Base-by-base conservation (phyloP, 2,329 filamentous ascomycete genomes). In the Aureobasidium namibiae region DNA sequence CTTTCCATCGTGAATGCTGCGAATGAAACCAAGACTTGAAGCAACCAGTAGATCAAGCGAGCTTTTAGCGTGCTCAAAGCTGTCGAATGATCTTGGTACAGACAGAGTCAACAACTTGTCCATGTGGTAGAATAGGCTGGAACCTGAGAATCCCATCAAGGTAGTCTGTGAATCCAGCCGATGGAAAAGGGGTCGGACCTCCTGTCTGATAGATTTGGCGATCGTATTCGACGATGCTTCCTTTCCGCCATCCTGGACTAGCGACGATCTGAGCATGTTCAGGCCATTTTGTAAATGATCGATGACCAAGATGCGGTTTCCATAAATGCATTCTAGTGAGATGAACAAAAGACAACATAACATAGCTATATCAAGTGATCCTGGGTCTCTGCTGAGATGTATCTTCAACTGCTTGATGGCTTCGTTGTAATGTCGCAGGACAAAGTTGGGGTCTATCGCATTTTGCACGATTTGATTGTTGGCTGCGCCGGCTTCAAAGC, bases 241-340 rank as follows among this genome's bases (percentile, higher is more conserved):
- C 11, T 24, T 34, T 18, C 26, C 29, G 18, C 14, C 2, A 3
- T 45, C 52, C 54, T 50, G 23, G 8, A 16, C 9, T 5, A 48
- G 31, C 16, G 38, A 24, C n/a, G 36, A 33, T 33, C 38, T 45
- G 56, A 62, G 45, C n/a, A 62, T 63, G 24, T 66, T 62, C 26
- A 72, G 67, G 3, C 69, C 69, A 49, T 69, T 68, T 21, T 68
- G 66, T 5, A 68, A 62, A 52, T 72, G 70, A 39, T 68, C 64
- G 11, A 72, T 50, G 2, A 67, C 68, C n/a, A 68, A 66, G 7
- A 67, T 60, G 18, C 68, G 70, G 23, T 62, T 63, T 26, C 70
- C 67, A 26, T 67, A 63, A 26, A 72, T 57, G n/a, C 67, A 63
- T 56, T 72, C 70, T 53, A 71, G 69, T 38, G 70, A 68, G 13